phyloP scores from a whole-genome alignment of 805 yeast genomes.

The Candida boidinii region DNA sequence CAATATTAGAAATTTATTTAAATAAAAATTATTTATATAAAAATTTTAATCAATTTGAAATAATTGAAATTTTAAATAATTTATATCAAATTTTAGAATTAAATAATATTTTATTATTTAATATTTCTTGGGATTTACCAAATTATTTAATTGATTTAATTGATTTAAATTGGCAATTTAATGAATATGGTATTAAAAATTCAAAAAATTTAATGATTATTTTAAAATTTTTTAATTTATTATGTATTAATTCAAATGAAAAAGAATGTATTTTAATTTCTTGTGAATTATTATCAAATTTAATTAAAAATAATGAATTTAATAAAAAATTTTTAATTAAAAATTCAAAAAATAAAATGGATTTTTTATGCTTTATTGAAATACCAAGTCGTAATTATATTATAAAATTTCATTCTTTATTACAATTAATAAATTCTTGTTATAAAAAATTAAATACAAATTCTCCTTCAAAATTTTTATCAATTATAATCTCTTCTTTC shows the following conservation, averaged over 20 bases:
- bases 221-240: constrained; percentile 46
- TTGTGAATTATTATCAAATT: constrained; percentile 49
- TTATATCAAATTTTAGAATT: constrained; percentile 34
- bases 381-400: constrained; percentile 28
- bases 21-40: constrained; percentile 37
- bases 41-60: constrained; percentile 42
- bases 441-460: constrained; percentile 55
- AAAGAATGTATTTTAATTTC: constrained; percentile 69
- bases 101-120: constrained; percentile 44
- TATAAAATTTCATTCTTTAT: constrained; percentile 53
- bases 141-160: constrained; percentile 49
- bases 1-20: constrained; percentile 57
- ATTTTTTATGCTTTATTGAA: constrained; percentile 2
- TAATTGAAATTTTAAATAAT: constrained; percentile 35
- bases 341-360: constrained; percentile 8
- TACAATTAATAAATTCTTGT: constrained; percentile 56
- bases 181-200: constrained; percentile 21
- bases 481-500: constrained; percentile 56
- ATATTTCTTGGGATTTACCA: constrained; percentile 93
- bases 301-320: constrained; percentile 15
- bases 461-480: constrained; percentile 73
- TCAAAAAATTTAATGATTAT: constrained; percentile 29
- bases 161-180: constrained; percentile 28
- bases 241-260: constrained; percentile 68
- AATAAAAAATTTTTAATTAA: constrained; percentile 4